phyloP scores from a whole-genome alignment of 2,329 filamentous ascomycete genomes.

The Falciphora oryzae region DNA sequence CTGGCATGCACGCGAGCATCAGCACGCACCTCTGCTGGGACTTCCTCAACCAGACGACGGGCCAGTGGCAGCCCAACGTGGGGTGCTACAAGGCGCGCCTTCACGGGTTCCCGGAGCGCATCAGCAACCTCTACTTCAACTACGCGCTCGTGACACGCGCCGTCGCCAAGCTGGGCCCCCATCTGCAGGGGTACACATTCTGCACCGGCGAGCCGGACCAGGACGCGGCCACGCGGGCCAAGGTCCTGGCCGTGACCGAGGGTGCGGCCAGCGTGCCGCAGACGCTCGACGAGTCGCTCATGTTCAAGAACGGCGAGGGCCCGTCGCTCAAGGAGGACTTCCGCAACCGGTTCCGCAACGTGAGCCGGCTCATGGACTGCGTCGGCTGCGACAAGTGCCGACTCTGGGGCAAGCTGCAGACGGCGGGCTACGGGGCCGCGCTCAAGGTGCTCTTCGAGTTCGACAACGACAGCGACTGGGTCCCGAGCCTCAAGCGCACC shows the following conservation, averaged over 20 bases:
- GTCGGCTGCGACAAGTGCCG: slow-evolving; percentile 98
- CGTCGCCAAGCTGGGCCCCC: slow-evolving; percentile 80
- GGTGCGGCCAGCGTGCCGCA: slow-evolving; percentile 63
- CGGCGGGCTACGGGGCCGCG: slow-evolving; percentile 87
- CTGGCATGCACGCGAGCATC: slow-evolving; percentile 97
- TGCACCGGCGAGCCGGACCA: slow-evolving; percentile 80
- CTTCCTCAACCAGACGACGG: slow-evolving; percentile 91
- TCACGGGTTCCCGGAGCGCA: slow-evolving; percentile 77
- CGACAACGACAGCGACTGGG: slow-evolving; percentile 48
- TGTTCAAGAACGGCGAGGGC: slow-evolving; percentile 79
- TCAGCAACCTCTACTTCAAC: slow-evolving; percentile 99
- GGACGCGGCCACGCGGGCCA: slow-evolving; percentile 72
- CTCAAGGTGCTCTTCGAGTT: slow-evolving; percentile 96
- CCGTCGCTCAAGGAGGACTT: slow-evolving; percentile 92
- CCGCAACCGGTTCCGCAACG: slow-evolving; percentile 92
- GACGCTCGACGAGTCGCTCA: slow-evolving; percentile 91
- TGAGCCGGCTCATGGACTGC: slow-evolving; percentile 96
- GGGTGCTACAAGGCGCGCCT: slow-evolving; percentile 85
- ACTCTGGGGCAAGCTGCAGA: slow-evolving; percentile 96
- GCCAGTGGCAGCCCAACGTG: slow-evolving; percentile 86
- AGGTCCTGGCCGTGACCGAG: slow-evolving; percentile 71
- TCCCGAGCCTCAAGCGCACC: slow-evolving; percentile 72
- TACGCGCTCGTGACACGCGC: slow-evolving; percentile 92
- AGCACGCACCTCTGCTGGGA: slow-evolving; percentile 95
- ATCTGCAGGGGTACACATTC: slow-evolving; percentile 77